phyloP scores from a whole-genome alignment of 768 basidiomycete genomes.

The Amanita pallidorosea region DNA sequence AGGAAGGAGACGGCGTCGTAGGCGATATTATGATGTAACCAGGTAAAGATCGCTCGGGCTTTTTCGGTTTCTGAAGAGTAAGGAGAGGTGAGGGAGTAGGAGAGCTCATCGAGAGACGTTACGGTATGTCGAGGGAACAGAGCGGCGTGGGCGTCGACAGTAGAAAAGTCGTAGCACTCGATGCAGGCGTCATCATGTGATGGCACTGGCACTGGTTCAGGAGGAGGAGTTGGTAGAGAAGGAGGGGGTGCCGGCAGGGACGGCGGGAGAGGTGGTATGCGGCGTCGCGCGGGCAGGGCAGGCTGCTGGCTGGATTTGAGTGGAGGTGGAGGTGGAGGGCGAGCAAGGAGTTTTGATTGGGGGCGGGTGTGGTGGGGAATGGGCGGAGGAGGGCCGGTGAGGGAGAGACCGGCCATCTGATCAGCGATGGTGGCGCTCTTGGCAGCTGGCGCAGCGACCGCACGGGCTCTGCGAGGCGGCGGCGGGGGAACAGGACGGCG shows the following conservation, averaged over 20 bases:
- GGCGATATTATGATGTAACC: constrained; percentile 36
- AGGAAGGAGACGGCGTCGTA: constrained; percentile 34
- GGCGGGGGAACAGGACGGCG: constrained; percentile 17
- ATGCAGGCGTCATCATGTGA: constrained; percentile 17
- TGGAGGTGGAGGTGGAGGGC: constrained; percentile 25
- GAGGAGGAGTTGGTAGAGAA: constrained; percentile 20
- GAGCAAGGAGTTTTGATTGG: constrained; percentile 15
- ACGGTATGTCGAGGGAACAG: constrained; percentile 31
- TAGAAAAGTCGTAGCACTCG: constrained; percentile 32
- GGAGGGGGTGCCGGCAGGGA: constrained; percentile 15
- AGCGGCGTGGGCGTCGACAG: constrained; percentile 32
- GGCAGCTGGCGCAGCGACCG: not conserved
- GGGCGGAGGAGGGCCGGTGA: constrained; percentile 11
- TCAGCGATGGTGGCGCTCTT: constrained; percentile 15
- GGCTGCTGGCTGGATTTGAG: not conserved
- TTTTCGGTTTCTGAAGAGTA: constrained; percentile 33
- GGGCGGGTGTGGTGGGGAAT: constrained; percentile 11
- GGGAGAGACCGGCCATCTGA: constrained; percentile 20
- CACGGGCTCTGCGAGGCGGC: constrained; percentile 8
- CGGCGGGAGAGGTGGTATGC: not conserved
- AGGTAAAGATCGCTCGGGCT: constrained; percentile 34
- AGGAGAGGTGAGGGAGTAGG: constrained; percentile 27
- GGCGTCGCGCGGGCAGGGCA: constrained; percentile 3
- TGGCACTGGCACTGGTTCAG: constrained; percentile 15
- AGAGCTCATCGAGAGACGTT: constrained; percentile 26